Conservation (phyloP, 768 basidiomycete genomes). For the Phaeotremella skinneri region DNA sequence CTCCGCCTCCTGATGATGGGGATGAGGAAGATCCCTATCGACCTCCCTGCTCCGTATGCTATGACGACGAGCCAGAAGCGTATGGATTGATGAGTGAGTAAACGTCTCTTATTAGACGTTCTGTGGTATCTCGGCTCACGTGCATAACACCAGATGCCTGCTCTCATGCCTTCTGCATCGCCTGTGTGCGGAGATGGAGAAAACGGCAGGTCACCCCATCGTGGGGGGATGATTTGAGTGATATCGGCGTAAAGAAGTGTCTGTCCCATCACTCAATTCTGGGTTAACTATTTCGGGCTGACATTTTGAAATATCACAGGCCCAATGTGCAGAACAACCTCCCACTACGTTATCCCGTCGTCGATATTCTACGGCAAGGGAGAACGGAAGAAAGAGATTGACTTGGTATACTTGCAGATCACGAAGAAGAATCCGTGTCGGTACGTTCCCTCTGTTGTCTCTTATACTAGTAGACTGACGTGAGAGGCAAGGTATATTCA, state of each 20-base stretch:
- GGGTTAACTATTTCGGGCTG: neutral
- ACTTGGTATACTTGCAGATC: neutral
- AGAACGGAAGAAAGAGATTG: neutral
- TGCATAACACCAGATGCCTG: neutral
- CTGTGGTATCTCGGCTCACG: no score
- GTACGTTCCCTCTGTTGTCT: no score
- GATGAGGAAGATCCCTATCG: neutral
- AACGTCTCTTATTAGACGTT: no score
- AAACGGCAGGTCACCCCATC: neutral
- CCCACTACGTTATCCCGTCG: neutral
- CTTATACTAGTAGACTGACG: no score
- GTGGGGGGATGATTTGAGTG: neutral
- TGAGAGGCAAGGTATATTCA: neutral
- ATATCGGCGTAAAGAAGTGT: neutral
- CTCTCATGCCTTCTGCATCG: neutral
- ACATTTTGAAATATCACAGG: neutral
- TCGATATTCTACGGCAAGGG: neutral
- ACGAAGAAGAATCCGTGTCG: neutral
- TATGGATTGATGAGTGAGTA: constrained; percentile 1
- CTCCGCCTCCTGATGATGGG: neutral
- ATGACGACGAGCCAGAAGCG: neutral
- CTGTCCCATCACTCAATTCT: neutral
- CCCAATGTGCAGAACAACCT: neutral
- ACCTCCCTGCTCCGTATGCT: neutral
- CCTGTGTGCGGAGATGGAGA: neutral